Percentiles rank a stretch among this genome's conserved stretches.
Evolutionary conservation across 352 stramenopile genomes (phyloP).

Genomic region (Phytophthora multivora): DNA sequence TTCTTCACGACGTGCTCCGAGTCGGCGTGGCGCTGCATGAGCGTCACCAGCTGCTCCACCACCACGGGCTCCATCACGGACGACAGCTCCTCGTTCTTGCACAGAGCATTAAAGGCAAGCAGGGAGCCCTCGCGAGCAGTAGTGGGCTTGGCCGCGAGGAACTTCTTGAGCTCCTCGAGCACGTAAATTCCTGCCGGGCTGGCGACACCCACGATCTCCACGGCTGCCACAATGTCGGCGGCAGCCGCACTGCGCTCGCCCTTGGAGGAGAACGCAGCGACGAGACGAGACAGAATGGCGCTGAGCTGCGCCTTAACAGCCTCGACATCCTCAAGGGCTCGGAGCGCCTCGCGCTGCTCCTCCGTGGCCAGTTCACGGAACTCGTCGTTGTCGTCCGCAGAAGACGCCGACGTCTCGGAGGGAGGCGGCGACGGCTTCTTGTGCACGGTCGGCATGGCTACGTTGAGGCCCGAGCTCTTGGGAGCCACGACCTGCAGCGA

Average conservation of each 20-base stretch:
- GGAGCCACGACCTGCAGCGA: constrained; percentile 33
- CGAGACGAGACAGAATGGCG: constrained; percentile 47
- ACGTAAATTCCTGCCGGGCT: constrained; percentile 47
- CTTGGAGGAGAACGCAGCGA: constrained; percentile 36
- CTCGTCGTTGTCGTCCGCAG: constrained; percentile 38
- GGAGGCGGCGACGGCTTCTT: constrained; percentile 31
- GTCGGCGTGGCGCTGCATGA: constrained; percentile 72
- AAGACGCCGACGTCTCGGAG: constrained; percentile 43
- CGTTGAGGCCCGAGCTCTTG: constrained; percentile 3
- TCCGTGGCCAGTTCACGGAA: constrained; percentile 48
- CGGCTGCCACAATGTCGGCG: constrained; percentile 48
- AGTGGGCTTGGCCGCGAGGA: constrained; percentile 50
- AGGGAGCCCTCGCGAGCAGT: constrained; percentile 59
- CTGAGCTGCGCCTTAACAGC: constrained; percentile 44
- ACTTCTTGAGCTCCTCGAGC: constrained; percentile 48
- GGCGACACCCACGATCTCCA: constrained; percentile 48
- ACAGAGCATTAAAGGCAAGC: constrained; percentile 44
- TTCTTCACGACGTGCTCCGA: constrained; percentile 64
- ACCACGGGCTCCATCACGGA: constrained; percentile 62
- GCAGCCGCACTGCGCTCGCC: constrained; percentile 50
- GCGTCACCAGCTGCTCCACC: constrained; percentile 48
- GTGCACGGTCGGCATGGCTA: constrained; percentile 23
- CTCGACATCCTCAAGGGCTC: constrained; percentile 33
- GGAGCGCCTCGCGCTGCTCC: constrained; percentile 48
- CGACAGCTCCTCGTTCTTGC: constrained; percentile 48